Conservation (phyloP, 495 filamentous ascomycete genomes). For the Beverwykella pulmonaria region DNA sequence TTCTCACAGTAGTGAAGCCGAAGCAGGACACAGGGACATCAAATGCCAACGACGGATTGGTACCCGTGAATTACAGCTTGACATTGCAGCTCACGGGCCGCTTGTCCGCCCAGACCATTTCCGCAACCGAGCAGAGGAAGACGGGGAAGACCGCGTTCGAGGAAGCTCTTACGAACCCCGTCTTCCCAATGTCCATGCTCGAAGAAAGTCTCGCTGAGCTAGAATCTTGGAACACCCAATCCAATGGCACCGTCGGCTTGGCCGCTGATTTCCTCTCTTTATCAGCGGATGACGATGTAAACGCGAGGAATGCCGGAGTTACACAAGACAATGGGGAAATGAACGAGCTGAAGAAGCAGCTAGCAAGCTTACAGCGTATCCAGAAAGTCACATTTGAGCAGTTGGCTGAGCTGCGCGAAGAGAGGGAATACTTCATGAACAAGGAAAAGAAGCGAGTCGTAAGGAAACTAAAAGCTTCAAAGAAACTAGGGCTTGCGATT, state of each 20-base stretch:
- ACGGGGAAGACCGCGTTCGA: slow-evolving; percentile 46
- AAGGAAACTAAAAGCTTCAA: neutral
- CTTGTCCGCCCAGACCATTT: slow-evolving; percentile 18
- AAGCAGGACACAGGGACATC: slow-evolving; percentile 51
- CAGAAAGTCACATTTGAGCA: slow-evolving; percentile 47
- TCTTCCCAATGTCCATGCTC: slow-evolving; percentile 56
- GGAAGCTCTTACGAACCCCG: slow-evolving; percentile 55
- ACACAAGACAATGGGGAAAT: slow-evolving; percentile 4
- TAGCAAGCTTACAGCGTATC: slow-evolving; percentile 43
- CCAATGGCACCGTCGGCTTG: slow-evolving; percentile 6
- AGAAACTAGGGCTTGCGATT: neutral
- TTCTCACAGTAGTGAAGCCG: slow-evolving; percentile 72
- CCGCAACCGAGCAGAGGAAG: slow-evolving; percentile 9
- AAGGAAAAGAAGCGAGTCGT: slow-evolving; percentile 34
- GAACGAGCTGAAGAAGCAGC: slow-evolving; percentile 37
- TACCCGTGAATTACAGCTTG: slow-evolving; percentile 69
- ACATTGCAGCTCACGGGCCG: slow-evolving; percentile 60
- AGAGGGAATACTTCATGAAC: slow-evolving; percentile 41
- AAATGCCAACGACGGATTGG: slow-evolving; percentile 48
- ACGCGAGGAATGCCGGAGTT: neutral
- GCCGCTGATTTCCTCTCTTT: slow-evolving; percentile 44
- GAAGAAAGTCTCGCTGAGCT: slow-evolving; percentile 61
- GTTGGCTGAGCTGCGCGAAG: slow-evolving; percentile 43
- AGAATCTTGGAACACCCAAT: slow-evolving; percentile 40
- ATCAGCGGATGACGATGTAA: slow-evolving; percentile 3